phyloP scores from a whole-genome alignment of 2,329 filamentous ascomycete species.

The Cordyceps cateniannulata region DNA sequence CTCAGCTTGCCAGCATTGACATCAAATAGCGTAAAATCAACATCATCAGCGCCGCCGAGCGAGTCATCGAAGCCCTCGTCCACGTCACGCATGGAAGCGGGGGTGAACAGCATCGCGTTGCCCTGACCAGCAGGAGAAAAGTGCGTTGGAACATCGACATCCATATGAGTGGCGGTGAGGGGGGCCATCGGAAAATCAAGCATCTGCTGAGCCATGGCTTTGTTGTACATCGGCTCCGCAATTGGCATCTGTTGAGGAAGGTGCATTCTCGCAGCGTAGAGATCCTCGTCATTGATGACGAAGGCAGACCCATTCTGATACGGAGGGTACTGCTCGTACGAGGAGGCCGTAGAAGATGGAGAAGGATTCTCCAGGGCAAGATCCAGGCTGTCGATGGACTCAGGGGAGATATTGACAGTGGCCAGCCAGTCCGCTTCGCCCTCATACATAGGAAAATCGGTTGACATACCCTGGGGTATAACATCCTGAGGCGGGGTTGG shows the following conservation, averaged over 20 bases:
- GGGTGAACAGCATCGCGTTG: conserved; percentile 63
- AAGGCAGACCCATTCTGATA: conserved; percentile 59
- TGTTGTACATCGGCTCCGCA: conserved; percentile 35
- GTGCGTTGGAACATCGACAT: conserved; percentile 35
- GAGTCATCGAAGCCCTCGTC: conserved; percentile 61
- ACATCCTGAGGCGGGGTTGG: conserved; percentile 52
- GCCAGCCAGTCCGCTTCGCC: conserved; percentile 40
- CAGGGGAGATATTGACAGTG: conserved; percentile 25
- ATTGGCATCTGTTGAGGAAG: conserved; percentile 43
- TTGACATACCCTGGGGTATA: conserved; percentile 23
- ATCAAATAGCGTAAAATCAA: conserved; percentile 61
- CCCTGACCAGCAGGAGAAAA: conserved; percentile 64
- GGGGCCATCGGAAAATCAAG: conserved; percentile 26
- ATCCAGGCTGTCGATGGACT: conserved; percentile 36
- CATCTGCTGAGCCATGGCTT: conserved; percentile 38
- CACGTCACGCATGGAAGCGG: conserved; percentile 52
- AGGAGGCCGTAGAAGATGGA: conserved; percentile 29
- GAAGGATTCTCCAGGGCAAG: conserved; percentile 27
- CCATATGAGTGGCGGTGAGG: conserved; percentile 14
- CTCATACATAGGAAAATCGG: conserved; percentile 45
- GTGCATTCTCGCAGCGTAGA: conserved; percentile 53
- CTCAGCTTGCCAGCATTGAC: conserved; percentile 29
- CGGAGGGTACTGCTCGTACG: conserved; percentile 48
- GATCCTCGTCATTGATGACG: conserved; percentile 53
- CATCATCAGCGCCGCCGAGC: conserved; percentile 36